Evolutionary conservation across 1,284 basidiomycete genomes (phyloP).

Genomic region (Rhizoctonia solani): DNA sequence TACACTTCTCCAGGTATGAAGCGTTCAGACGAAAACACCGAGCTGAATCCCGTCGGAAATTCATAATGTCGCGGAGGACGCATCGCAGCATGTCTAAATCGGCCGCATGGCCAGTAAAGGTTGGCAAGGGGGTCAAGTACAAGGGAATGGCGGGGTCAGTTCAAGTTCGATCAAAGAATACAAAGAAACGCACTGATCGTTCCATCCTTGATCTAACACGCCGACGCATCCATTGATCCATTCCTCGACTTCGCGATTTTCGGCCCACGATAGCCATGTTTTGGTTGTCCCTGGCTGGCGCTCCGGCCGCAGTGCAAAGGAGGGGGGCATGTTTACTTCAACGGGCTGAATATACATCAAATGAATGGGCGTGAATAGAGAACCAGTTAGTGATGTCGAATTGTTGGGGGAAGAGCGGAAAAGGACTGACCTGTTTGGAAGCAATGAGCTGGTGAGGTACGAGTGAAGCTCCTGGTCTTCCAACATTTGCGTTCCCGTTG

Average conservation of each 20-base stretch:
- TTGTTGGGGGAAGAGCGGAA: too few species aligned
- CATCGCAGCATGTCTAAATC: conserved; percentile 58
- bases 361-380: too few species aligned
- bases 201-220: conserved; percentile 85
- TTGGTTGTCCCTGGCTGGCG: conserved; percentile 72
- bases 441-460: conserved; percentile 87
- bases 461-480: conserved; percentile 63
- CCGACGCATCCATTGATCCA: conserved; percentile 91
- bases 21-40: conserved; percentile 82
- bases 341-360: conserved; percentile 56
- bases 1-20: conserved; percentile 87
- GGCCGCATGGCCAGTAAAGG: too few species aligned
- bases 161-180: conserved; percentile 16
- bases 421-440: conserved; percentile 63
- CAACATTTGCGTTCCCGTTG: conserved; percentile 43
- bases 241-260: conserved; percentile 85
- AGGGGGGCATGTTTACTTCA: conserved; percentile 61
- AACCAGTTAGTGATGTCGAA: too few species aligned
- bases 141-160: too few species aligned
- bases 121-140: neutral
- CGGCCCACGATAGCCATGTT: conserved; percentile 82
- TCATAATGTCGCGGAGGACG: conserved; percentile 77
- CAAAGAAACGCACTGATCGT: conserved; percentile 84
- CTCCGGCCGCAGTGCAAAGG: conserved; percentile 73
- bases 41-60: conserved; percentile 93